phyloP scores from a whole-genome alignment of 768 basidiomycete species.

The Lentinula sp. region DNA sequence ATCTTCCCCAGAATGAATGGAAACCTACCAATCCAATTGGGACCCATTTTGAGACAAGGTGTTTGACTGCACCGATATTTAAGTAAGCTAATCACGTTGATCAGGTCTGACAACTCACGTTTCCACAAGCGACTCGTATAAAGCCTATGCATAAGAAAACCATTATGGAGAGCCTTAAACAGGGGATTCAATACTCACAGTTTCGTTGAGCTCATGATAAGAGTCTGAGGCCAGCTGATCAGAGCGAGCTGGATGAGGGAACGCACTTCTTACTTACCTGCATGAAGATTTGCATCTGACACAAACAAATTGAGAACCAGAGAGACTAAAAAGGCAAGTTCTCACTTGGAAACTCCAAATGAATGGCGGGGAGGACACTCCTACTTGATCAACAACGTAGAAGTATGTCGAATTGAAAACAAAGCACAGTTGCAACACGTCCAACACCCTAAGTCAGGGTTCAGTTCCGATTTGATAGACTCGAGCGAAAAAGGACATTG shows the following conservation, averaged over 20 bases:
- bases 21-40: neutral
- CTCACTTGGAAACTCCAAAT: slow-evolving; percentile 4
- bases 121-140: neutral
- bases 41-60: neutral
- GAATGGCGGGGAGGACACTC: neutral
- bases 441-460: neutral
- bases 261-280: neutral
- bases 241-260: neutral
- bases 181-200: neutral
- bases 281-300: slow-evolving; percentile 4
- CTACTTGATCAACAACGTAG: neutral
- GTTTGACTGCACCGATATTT: neutral
- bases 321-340: neutral
- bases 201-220: slow-evolving; percentile 1
- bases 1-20: no score
- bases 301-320: neutral
- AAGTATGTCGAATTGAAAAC: slow-evolving; percentile 3
- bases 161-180: neutral
- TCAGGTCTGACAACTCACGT: neutral
- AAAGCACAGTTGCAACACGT: neutral
- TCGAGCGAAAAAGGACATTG: neutral
- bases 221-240: neutral
- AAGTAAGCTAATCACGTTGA: neutral
- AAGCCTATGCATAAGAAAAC: neutral
- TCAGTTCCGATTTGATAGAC: neutral